Percentiles rank a stretch among this genome's conserved stretches.
phyloP scores from a whole-genome alignment of 2,329 filamentous ascomycete species.

The Orbilia javanica region DNA sequence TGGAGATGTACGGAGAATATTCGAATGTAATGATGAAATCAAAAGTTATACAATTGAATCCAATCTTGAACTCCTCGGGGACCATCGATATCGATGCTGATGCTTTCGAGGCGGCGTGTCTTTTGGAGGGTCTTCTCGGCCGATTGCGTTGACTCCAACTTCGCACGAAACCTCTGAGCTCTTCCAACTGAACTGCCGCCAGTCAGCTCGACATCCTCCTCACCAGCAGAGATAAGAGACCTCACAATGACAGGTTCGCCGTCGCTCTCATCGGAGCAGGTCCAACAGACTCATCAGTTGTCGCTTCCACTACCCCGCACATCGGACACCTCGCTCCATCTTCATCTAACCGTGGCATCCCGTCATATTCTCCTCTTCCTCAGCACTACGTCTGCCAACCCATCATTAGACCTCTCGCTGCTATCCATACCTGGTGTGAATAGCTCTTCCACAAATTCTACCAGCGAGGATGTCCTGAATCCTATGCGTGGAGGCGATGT shows the following conservation, averaged over 20 bases:
- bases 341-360: conserved; percentile 72
- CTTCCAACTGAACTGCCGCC: conserved; percentile 27
- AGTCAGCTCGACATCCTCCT: not conserved
- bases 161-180: not conserved
- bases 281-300: conserved; percentile 66
- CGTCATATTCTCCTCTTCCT: conserved; percentile 74
- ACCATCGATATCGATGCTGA: not conserved
- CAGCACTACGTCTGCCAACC: conserved; percentile 71
- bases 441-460: conserved; percentile 9
- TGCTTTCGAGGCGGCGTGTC: not conserved
- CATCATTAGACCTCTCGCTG: conserved; percentile 64
- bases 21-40: conserved; percentile 1
- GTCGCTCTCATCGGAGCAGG: not conserved
- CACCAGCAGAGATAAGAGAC: not conserved
- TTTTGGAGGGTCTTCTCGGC: not conserved
- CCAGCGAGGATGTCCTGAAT: conserved; percentile 42
- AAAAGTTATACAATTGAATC: conserved; percentile 8
- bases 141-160: conserved; percentile 11
- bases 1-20: conserved; percentile 4
- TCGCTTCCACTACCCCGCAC: conserved; percentile 74
- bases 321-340: conserved; percentile 73
- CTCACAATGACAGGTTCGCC: conserved; percentile 25
- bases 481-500: conserved; percentile 44
- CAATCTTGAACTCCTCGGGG: too few species aligned
- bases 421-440: conserved; percentile 62